phyloP scores from a whole-genome alignment of 768 basidiomycete species.

The Polyporus arcularius region DNA sequence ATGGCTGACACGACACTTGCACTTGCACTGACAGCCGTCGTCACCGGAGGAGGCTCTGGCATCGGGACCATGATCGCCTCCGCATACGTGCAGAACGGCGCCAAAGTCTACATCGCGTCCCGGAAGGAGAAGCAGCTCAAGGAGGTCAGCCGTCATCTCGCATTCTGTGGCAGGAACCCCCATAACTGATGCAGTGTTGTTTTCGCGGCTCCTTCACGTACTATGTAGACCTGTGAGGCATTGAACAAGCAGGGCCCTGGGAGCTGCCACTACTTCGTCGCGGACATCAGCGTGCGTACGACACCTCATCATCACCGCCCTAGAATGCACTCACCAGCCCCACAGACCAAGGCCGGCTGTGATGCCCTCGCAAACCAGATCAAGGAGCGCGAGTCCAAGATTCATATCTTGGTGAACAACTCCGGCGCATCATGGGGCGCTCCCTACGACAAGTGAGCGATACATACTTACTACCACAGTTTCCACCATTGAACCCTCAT shows the following conservation, averaged over 20 bases:
- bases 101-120: slow-evolving; percentile 87
- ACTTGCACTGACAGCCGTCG: too few species aligned
- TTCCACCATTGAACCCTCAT: background rate
- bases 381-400: slow-evolving; percentile 65
- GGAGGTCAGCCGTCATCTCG: slow-evolving; percentile 47
- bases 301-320: too few species aligned
- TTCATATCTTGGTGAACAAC: slow-evolving; percentile 86
- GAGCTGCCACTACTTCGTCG: slow-evolving; percentile 70
- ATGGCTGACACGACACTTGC: background rate
- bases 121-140: slow-evolving; percentile 79
- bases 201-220: too few species aligned
- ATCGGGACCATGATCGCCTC: slow-evolving; percentile 85
- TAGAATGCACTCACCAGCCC: slow-evolving; percentile 19
- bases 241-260: slow-evolving; percentile 64
- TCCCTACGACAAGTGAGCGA: slow-evolving; percentile 49
- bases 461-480: background rate
- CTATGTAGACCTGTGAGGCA: slow-evolving; percentile 39
- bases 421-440: slow-evolving; percentile 82
- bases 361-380: slow-evolving; percentile 69
- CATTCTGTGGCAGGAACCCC: too few species aligned
- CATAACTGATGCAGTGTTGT: too few species aligned
- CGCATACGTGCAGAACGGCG: slow-evolving; percentile 83
- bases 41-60: slow-evolving; percentile 84
- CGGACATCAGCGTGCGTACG: slow-evolving; percentile 64
- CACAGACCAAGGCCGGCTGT: slow-evolving; percentile 58